phyloP scores from a whole-genome alignment of 805 yeast genomes.

The Nakazawaea ernobii region DNA sequence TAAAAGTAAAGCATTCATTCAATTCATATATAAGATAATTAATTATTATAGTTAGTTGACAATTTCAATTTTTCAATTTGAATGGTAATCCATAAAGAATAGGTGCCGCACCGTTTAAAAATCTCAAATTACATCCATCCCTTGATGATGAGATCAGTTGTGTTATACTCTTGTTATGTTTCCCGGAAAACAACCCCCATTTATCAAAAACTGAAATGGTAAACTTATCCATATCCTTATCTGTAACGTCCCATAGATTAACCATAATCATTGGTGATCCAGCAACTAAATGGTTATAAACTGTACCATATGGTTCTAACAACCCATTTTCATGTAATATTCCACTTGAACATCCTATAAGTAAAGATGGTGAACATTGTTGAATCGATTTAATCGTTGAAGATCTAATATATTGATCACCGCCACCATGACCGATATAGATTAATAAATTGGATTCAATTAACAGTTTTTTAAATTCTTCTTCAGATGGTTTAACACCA shows the following conservation, averaged over 20 bases:
- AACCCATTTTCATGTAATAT: constrained; percentile 49
- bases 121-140: constrained; percentile 59
- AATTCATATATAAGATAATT: constrained; percentile 3
- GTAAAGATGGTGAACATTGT: constrained; percentile 51
- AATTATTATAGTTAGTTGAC: not conserved
- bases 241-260: constrained; percentile 95
- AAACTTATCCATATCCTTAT: constrained; percentile 86
- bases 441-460: constrained; percentile 45
- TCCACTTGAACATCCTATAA: constrained; percentile 92
- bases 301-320: constrained; percentile 71
- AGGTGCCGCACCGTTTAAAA: constrained; percentile 89
- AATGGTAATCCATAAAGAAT: constrained; percentile 85
- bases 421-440: constrained; percentile 95
- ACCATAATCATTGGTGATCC: constrained; percentile 83
- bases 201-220: constrained; percentile 52
- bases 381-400: constrained; percentile 41
- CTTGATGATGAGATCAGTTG: constrained; percentile 61
- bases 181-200: constrained; percentile 53
- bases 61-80: constrained; percentile 12
- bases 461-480: constrained; percentile 39
- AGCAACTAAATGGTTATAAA: constrained; percentile 67
- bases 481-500: constrained; percentile 55
- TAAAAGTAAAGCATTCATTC: not conserved
- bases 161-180: constrained; percentile 30
- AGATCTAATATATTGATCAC: constrained; percentile 72